These are phyloP conservation scores for Arabidopsis thaliana DNA, from an alignment of 345 rosid genomes.

Conservation along the genomic window TAIR10.1 NC_003074.8:12998501-12999000, in stretches of 20 bases:
- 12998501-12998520: too few relatives aligned
- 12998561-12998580: too few relatives aligned
- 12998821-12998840: neutral
- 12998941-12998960: neutral
- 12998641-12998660: too few relatives aligned
- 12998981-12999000: neutral
- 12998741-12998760: neutral
- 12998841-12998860: neutral
- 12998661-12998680: too few relatives aligned
- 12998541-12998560: too few relatives aligned
- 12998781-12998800: neutral
- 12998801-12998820: neutral
- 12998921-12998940: conserved; percentile 11
- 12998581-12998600: too few relatives aligned
- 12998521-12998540: too few relatives aligned
- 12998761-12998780: neutral
- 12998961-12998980: neutral
- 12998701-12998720: too few relatives aligned
- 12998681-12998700: too few relatives aligned
- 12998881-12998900: neutral
- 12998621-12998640: neutral
- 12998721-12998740: neutral
- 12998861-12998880: neutral
- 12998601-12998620: neutral
- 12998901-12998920: conserved; percentile 3